A percentile compares a stretch with the other conserved stretches of the same genome.
Evolutionary conservation across 805 yeast species (phyloP).

Genomic region (Candida orba): DNA sequence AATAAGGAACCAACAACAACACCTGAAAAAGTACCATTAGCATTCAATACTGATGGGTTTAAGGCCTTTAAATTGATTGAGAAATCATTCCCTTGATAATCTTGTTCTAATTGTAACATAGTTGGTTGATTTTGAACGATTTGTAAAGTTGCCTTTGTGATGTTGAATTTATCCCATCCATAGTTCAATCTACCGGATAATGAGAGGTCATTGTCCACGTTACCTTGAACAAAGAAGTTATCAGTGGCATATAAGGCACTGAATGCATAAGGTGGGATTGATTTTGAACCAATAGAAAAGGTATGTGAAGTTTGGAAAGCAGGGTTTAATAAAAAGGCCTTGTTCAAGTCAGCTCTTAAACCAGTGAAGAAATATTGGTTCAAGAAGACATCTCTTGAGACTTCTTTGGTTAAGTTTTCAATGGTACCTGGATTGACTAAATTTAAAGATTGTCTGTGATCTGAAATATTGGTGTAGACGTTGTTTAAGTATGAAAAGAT

Average conservation of each 20-base stretch:
- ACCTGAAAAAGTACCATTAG: slow-evolving; percentile 71
- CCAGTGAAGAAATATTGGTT: slow-evolving; percentile 91
- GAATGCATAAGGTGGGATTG: slow-evolving; percentile 85
- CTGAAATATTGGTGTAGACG: slow-evolving; percentile 61
- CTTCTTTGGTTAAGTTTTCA: slow-evolving; percentile 91
- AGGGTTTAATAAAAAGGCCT: slow-evolving; percentile 85
- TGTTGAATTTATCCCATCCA: slow-evolving; percentile 75
- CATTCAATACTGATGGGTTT: slow-evolving; percentile 71
- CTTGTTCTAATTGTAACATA: slow-evolving; percentile 95
- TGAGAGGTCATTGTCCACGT: slow-evolving; percentile 78
- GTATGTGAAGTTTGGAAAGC: slow-evolving; percentile 96
- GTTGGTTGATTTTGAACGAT: slow-evolving; percentile 83
- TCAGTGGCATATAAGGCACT: slow-evolving; percentile 86
- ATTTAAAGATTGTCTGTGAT: slow-evolving; percentile 76
- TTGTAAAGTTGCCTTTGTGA: slow-evolving; percentile 83
- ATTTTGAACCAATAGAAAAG: slow-evolving; percentile 78
- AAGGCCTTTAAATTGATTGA: slow-evolving; percentile 84
- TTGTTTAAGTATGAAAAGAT: slow-evolving; percentile 27
- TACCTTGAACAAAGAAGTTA: slow-evolving; percentile 81
- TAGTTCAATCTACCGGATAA: slow-evolving; percentile 85
- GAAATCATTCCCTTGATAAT: slow-evolving; percentile 83
- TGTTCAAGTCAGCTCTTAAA: slow-evolving; percentile 90
- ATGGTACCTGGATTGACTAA: slow-evolving; percentile 90
- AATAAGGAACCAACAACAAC: slow-evolving; percentile 86
- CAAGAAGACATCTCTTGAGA: slow-evolving; percentile 85